Evolutionary conservation across 345 rosid species (phyloP).

Genomic region (Nasturtium officinale): DNA sequence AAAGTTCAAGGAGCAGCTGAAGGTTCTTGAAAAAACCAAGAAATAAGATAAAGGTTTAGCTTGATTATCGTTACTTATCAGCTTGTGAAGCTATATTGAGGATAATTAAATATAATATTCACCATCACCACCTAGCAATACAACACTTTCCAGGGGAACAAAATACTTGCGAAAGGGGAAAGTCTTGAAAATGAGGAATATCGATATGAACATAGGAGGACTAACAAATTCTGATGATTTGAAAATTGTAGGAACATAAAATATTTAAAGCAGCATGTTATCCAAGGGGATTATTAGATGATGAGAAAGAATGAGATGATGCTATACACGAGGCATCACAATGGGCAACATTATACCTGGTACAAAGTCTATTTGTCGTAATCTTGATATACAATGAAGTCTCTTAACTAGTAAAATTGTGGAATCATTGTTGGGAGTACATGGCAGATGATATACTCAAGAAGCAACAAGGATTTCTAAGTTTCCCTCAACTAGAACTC

Average conservation of each 20-base stretch:
- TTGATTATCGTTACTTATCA: neutral
- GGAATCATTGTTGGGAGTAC: too few relatives aligned
- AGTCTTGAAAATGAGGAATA: too few relatives aligned
- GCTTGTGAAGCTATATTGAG: conserved; percentile 9
- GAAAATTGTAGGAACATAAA: neutral
- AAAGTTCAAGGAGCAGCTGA: neutral
- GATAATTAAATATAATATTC: neutral
- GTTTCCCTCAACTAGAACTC: neutral
- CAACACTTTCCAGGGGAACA: too few relatives aligned
- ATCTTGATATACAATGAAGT: neutral
- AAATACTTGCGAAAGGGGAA: too few relatives aligned
- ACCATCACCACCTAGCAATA: neutral
- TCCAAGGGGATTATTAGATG: neutral
- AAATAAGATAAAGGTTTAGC: neutral
- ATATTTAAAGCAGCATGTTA: neutral
- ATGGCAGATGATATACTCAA: neutral
- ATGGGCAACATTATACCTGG: neutral
- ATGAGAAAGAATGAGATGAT: conserved; percentile 18
- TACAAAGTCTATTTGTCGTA: too few relatives aligned
- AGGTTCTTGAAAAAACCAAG: neutral
- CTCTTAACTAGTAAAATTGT: neutral
- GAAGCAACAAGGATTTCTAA: neutral
- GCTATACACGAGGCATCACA: conserved; percentile 1
- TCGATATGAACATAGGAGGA: too few relatives aligned
- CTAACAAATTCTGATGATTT: neutral